These are phyloP conservation scores for Aquilaria yunnanensis DNA, from an alignment of 345 rosid genomes.

Conservation along the genomic window DNA sequence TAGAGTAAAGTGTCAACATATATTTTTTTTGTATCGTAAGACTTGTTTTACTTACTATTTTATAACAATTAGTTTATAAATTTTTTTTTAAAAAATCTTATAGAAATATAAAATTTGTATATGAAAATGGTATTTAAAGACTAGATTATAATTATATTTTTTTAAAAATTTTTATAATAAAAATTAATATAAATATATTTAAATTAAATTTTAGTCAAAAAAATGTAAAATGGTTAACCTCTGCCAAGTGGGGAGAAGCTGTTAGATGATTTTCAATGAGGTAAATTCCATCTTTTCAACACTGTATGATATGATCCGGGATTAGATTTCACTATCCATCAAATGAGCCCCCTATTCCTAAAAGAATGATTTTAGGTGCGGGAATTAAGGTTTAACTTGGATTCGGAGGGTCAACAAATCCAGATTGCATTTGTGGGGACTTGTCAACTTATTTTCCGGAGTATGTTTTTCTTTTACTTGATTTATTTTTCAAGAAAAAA, in stretches of 20 bases:
- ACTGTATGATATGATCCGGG: neutral
- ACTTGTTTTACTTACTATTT: too few relatives aligned
- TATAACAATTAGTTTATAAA: neutral
- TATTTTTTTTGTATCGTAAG: too few relatives aligned
- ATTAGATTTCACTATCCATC: slow-evolving; percentile 17
- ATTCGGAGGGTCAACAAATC: slow-evolving; percentile 12
- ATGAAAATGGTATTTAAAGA: too few relatives aligned
- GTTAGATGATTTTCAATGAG: slow-evolving; percentile 22
- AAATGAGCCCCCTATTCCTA: slow-evolving; percentile 2
- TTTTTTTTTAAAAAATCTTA: neutral
- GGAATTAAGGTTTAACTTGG: slow-evolving; percentile 16
- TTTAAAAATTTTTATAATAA: slow-evolving; percentile 6
- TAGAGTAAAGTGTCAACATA: too few relatives aligned
- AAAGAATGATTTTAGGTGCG: slow-evolving; percentile 10
- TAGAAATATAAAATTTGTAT: too few relatives aligned
- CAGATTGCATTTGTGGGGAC: slow-evolving; percentile 2
- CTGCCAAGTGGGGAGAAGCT: slow-evolving; percentile 14
- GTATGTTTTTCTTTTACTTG: neutral
- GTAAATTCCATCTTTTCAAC: slow-evolving; percentile 26
- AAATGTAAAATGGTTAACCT: slow-evolving; percentile 8
- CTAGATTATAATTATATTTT: neutral
- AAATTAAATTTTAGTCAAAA: slow-evolving; percentile 16
- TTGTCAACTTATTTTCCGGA: neutral
- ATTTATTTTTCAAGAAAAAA: neutral
- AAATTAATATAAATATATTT: slow-evolving; percentile 1